Percentiles rank a stretch among this genome's conserved stretches.
Conservation (phyloP, 1,284 basidiomycete species). For the Athelia psychrophila region DNA sequence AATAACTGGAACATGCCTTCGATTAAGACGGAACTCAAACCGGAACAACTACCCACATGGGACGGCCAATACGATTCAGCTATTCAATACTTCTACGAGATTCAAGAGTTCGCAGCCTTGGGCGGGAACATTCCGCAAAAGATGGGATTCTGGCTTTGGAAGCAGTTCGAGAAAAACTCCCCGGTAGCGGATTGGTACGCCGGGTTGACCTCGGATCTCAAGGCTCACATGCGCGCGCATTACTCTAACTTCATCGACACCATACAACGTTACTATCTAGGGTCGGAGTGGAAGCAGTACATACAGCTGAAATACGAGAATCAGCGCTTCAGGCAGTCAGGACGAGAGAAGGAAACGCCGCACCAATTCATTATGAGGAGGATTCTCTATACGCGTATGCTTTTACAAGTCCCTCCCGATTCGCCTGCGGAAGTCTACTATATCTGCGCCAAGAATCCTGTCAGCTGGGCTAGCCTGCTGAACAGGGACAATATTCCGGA, state of each 20-base stretch:
- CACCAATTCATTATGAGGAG: constrained; percentile 2
- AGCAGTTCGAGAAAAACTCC: too few relatives aligned
- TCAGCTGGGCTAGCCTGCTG: constrained; percentile 2
- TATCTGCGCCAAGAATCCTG: constrained; percentile 2
- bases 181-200: too few relatives aligned
- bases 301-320: constrained; percentile 3
- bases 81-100: too few relatives aligned
- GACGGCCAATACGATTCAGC: too few relatives aligned
- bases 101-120: too few relatives aligned
- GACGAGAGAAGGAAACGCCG: constrained; percentile 4
- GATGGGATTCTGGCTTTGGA: too few relatives aligned
- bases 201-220: too few relatives aligned
- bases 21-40: too few relatives aligned
- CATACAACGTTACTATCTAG: constrained; percentile 2
- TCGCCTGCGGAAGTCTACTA: background rate
- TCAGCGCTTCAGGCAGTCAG: constrained; percentile 4
- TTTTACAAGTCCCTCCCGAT: background rate
- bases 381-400: background rate
- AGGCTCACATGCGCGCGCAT: too few relatives aligned
- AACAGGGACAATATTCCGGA: constrained; percentile 1
- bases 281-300: background rate
- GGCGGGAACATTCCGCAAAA: too few relatives aligned
- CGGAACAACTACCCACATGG: too few relatives aligned
- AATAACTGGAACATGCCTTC: too few relatives aligned
- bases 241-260: background rate